Evolutionary conservation across 441 rosid genomes (phyloP).

Genomic region (Croton laevigatus): DNA sequence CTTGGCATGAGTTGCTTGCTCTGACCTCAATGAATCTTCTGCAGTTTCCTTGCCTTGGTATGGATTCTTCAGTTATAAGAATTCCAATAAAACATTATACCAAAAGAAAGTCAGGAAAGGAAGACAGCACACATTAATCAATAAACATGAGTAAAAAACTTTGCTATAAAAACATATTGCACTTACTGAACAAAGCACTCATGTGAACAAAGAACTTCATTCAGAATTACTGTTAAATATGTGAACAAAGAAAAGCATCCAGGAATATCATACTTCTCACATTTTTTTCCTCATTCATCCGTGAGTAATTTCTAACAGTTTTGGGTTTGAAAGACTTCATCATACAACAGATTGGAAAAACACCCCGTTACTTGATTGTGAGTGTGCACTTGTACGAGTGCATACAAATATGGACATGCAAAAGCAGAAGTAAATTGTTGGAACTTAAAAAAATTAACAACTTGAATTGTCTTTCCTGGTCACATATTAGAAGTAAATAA

Average conservation of each 20-base stretch:
- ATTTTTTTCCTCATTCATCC: background rate
- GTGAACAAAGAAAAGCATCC: background rate
- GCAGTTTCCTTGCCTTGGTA: conserved; percentile 29
- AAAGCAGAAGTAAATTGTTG: background rate
- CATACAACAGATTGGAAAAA: background rate
- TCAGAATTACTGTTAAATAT: background rate
- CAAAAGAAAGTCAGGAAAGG: background rate
- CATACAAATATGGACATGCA: background rate
- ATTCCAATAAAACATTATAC: conserved; percentile 16
- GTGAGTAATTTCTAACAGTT: background rate
- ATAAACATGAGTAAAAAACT: background rate
- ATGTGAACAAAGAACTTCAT: background rate
- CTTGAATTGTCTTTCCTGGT: background rate
- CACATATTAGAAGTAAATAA: conserved; percentile 1
- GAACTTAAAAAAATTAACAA: background rate
- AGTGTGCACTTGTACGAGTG: background rate
- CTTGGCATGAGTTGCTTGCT: conserved; percentile 39
- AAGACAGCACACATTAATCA: background rate
- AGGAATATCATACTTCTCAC: background rate
- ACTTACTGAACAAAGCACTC: background rate
- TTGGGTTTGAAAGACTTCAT: conserved; percentile 1
- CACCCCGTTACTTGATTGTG: background rate
- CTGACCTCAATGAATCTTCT: conserved; percentile 40
- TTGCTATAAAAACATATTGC: background rate
- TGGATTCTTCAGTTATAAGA: conserved; percentile 35